phyloP scores from a whole-genome alignment of 768 basidiomycete species.

The Serendipita sp. region DNA sequence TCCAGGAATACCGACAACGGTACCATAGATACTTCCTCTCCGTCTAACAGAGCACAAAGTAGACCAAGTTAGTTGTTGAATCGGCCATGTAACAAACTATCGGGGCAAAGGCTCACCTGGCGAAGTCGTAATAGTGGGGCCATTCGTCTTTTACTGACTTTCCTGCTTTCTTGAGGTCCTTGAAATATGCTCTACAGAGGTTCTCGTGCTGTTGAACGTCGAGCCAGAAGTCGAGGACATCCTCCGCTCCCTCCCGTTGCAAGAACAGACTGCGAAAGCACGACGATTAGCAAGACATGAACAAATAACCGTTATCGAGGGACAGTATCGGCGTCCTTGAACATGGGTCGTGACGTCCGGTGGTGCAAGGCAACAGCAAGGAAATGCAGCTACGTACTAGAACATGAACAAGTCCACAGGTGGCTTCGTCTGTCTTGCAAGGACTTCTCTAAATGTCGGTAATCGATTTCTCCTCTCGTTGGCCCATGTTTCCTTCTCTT shows the following conservation, averaged over 20 bases:
- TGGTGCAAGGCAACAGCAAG: background rate
- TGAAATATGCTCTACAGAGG: conserved; percentile 96
- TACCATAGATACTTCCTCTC: conserved; percentile 85
- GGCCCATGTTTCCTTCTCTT: background rate
- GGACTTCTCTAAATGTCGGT: conserved; percentile 81
- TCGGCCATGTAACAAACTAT: background rate
- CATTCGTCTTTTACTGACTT: conserved; percentile 89
- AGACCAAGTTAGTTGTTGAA: background rate
- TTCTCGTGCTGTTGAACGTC: conserved; percentile 99
- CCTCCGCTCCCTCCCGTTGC: conserved; percentile 89
- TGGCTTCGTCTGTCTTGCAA: conserved; percentile 76
- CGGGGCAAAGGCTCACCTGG: conserved; percentile 22
- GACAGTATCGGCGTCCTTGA: background rate
- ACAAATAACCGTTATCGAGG: background rate
- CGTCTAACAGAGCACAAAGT: conserved; percentile 24
- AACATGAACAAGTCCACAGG: conserved; percentile 99
- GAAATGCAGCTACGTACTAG: conserved; percentile 48
- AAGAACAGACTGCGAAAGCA: conserved; percentile 62
- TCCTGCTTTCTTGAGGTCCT: conserved; percentile 92
- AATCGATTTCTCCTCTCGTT: conserved; percentile 19
- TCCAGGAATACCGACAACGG: conserved; percentile 61
- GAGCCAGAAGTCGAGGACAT: conserved; percentile 95
- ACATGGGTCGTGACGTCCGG: conserved; percentile 5
- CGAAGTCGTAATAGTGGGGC: conserved; percentile 97
- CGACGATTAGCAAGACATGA: background rate